Evolutionary conservation across 1,139 yeast genomes (phyloP).

Genomic region (Geotrichum citri-aurantii): DNA sequence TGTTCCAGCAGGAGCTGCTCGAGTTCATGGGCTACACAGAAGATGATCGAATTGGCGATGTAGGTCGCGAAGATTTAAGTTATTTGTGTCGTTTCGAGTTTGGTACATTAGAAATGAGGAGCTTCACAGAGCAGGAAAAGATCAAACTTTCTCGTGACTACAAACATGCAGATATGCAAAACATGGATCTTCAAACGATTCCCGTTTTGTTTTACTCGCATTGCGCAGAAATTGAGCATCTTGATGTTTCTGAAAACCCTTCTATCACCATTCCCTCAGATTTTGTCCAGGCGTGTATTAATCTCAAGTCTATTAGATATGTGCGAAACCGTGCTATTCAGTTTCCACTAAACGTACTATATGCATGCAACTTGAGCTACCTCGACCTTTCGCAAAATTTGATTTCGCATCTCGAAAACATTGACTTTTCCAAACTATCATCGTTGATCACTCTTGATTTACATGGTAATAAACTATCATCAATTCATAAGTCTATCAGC

Average conservation of each 20-base stretch:
- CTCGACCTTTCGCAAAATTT: constrained; percentile 51
- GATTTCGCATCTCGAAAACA: constrained; percentile 31
- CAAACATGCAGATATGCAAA: constrained; percentile 67
- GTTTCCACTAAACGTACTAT: constrained; percentile 68
- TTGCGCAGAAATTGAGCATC: constrained; percentile 72
- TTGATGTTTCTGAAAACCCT: constrained; percentile 85
- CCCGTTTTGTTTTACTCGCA: constrained; percentile 80
- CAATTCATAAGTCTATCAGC: constrained; percentile 59
- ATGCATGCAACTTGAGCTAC: constrained; percentile 61
- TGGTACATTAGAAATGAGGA: constrained; percentile 35
- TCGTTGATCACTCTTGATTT: constrained; percentile 32
- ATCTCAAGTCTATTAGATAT: constrained; percentile 60
- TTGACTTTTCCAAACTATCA: constrained; percentile 29
- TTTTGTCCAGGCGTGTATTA: constrained; percentile 76
- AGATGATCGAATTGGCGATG: constrained; percentile 64
- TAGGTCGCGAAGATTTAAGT: constrained; percentile 85
- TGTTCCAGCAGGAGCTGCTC: constrained; percentile 68
- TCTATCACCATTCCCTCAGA: constrained; percentile 78
- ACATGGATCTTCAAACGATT: constrained; percentile 72
- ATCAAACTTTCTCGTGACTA: constrained; percentile 57
- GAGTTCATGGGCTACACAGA: constrained; percentile 75
- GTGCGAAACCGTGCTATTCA: constrained; percentile 66
- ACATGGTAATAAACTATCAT: constrained; percentile 69
- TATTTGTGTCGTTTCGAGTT: constrained; percentile 80
- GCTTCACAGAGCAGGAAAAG: constrained; percentile 63